Evolutionary conservation across 2,329 filamentous ascomycete genomes (phyloP), one percentile per base, ranked within the genome.

Genomic region (Venturia carpophila): DNA sequence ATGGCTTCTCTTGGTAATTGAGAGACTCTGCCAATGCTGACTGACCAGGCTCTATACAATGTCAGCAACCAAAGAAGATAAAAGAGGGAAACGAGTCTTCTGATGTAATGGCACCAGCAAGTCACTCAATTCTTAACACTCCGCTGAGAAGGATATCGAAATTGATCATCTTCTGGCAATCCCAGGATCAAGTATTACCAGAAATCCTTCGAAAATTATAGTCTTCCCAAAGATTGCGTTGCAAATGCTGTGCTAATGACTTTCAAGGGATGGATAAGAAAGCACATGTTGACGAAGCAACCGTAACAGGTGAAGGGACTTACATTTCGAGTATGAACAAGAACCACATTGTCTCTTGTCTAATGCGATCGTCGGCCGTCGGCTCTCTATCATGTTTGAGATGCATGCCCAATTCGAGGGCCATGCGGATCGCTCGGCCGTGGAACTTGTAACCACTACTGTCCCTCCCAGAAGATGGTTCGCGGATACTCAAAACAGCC

Each of bases 371-470:
- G 19, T 73, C 72, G 17, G 66, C 67, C 24, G 71, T 69, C 42
- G 72, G 71, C 27, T 75, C 73, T 5, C 71, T 69, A 11, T 74
- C 74, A 58, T 72, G 71, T 62, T 72, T 71, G 24, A 84, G 78
- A 71, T 91, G 87, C 60, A 90, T 74, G 0, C 87, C 87, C 79
- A 90, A 85, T 72, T 90, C 89, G 47, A 91, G 79, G 41, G 87
- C 87, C 67, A 91, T 81, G 3, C 87, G 82, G 66, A 91, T 84
- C 69, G 87, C 89, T 72, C 90, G 85, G 1, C 88, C 88, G 2
- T 86, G 84, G 68, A 89, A 88, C 66, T 84, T 88, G 80, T 87
- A 90, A 63, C 87, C 89, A 68, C 87, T 85, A 41, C 86, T 89
- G 70, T 90, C 87, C 43, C 88, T 81, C 0, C 88, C 87, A 68